Percentiles rank a stretch among this genome's conserved stretches.
Conservation (phyloP, 2,329 filamentous ascomycete species). For the Penicillium polonicum region DNA sequence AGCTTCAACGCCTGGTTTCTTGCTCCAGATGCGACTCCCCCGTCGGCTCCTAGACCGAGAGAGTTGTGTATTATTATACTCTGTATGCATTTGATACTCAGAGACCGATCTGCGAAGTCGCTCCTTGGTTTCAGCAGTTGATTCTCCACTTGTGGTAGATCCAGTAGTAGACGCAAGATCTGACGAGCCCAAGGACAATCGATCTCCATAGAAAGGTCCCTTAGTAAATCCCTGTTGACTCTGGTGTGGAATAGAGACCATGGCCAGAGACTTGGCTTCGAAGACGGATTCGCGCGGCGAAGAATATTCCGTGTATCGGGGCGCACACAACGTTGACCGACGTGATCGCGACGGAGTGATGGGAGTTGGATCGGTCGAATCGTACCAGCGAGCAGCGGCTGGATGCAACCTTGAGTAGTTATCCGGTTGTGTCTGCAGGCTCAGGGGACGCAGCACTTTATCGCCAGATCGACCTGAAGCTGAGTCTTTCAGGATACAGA, state of each 20-base stretch:
- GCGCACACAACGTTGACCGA: constrained; percentile 26
- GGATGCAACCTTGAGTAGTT: constrained; percentile 17
- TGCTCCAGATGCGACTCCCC: constrained; percentile 18
- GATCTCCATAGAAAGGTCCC: constrained; percentile 13
- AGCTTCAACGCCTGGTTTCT: constrained; percentile 18
- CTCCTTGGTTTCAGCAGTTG: background rate
- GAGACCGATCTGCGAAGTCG: constrained; percentile 15
- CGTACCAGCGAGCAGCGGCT: constrained; percentile 17
- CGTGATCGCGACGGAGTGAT: constrained; percentile 10
- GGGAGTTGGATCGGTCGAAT: constrained; percentile 13
- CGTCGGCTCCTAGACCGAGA: constrained; percentile 19
- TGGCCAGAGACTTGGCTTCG: background rate
- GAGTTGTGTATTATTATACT: background rate
- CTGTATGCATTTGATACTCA: constrained; percentile 7
- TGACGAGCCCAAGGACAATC: constrained; percentile 5
- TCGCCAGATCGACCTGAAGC: constrained; percentile 1
- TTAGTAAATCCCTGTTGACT: constrained; percentile 5
- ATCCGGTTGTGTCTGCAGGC: constrained; percentile 17
- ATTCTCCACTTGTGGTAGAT: constrained; percentile 9
- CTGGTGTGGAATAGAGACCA: background rate
- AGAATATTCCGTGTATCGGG: constrained; percentile 24
- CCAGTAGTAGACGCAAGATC: constrained; percentile 2
- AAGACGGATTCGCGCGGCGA: background rate
- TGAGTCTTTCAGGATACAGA: constrained; percentile 3
- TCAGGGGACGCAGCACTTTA: constrained; percentile 20